phyloP scores from a whole-genome alignment of 164 flowering plant species.

The Nelumbo lutea region DNA sequence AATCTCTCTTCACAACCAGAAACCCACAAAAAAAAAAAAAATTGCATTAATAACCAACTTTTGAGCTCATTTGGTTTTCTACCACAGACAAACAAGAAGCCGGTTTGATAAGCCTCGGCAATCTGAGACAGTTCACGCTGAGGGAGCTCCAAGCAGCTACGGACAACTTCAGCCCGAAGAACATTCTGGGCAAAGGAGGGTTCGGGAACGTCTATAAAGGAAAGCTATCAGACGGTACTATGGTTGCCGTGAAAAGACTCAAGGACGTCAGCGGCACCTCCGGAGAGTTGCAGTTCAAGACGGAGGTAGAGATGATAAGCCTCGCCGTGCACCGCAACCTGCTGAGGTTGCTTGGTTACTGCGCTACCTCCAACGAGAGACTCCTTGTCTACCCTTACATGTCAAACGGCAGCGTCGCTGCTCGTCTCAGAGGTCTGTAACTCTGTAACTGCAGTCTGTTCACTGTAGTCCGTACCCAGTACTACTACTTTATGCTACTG shows the following conservation, averaged over 20 bases:
- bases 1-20: neutral
- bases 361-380: conserved; percentile 66
- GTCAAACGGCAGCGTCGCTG: conserved; percentile 92
- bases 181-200: conserved; percentile 83
- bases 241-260: conserved; percentile 79
- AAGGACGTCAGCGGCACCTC: conserved; percentile 61
- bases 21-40: neutral
- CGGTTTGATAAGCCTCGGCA: conserved; percentile 59
- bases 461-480: conserved; percentile 2
- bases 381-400: conserved; percentile 85
- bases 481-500: neutral
- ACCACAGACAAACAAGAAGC: conserved; percentile 62
- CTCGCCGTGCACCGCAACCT: conserved; percentile 84
- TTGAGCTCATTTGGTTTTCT: neutral
- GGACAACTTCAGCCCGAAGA: conserved; percentile 67
- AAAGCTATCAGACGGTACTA: conserved; percentile 56
- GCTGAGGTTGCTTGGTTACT: conserved; percentile 69
- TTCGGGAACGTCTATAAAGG: conserved; percentile 92
- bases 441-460: neutral
- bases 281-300: conserved; percentile 77
- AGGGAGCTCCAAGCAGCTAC: conserved; percentile 85
- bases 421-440: conserved; percentile 67
- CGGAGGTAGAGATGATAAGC: conserved; percentile 89
- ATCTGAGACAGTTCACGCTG: conserved; percentile 58
- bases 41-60: neutral